Evolutionary conservation across 192 early-diverging fungal genomes (phyloP).

Genomic region (Umbelopsis isabellina): DNA sequence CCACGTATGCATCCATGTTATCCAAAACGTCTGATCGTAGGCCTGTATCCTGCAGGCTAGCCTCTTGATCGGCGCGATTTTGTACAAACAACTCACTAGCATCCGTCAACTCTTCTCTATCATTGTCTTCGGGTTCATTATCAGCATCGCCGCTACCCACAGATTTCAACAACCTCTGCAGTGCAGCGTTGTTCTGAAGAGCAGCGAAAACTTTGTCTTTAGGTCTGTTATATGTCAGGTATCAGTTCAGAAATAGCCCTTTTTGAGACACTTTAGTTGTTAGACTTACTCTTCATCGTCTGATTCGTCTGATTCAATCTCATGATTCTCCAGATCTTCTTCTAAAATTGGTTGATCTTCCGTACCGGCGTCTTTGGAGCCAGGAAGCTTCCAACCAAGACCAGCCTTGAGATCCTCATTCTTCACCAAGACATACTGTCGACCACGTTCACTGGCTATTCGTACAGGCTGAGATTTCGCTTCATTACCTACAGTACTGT

Average conservation of each 20-base stretch:
- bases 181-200: conserved; percentile 20
- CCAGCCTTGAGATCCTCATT: conserved; percentile 67
- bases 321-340: conserved; percentile 41
- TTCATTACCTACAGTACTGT: conserved; percentile 39
- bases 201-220: conserved; percentile 20
- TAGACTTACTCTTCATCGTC: conserved; percentile 5
- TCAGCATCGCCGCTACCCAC: conserved; percentile 21
- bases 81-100: background rate
- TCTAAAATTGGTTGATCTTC: conserved; percentile 39
- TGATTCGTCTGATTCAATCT: conserved; percentile 31
- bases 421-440: conserved; percentile 85
- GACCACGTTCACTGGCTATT: conserved; percentile 80
- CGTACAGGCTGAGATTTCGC: conserved; percentile 49
- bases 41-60: background rate
- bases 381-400: conserved; percentile 68
- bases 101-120: conserved; percentile 35
- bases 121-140: conserved; percentile 53
- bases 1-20: conserved; percentile 45
- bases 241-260: background rate
- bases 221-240: background rate
- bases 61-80: background rate
- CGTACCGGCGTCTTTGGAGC: conserved; percentile 25
- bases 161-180: conserved; percentile 17
- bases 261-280: too few species aligned
- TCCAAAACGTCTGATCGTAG: conserved; percentile 28